Conservation (phyloP, 306 rosid genomes). For the Rosa chinensis region DNA sequence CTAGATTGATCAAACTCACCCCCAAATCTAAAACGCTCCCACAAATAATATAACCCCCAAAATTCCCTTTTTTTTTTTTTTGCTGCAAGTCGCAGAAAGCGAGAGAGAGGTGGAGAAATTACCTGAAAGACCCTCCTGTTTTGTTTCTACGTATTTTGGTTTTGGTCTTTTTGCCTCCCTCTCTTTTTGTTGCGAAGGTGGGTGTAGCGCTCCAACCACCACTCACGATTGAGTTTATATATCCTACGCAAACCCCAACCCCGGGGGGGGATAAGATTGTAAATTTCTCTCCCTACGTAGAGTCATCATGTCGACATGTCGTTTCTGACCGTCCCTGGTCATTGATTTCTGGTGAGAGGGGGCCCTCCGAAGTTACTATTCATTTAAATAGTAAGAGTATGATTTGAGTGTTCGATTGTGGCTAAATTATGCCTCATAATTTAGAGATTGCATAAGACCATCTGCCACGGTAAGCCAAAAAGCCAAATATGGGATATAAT, state of each 20-base stretch:
- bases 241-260: not conserved
- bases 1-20: not conserved
- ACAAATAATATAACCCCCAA: not conserved
- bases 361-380: too few relatives aligned
- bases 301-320: not conserved
- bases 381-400: too few relatives aligned
- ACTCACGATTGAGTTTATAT: conserved; percentile 1
- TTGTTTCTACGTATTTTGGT: not conserved
- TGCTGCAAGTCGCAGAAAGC: not conserved
- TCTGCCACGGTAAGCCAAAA: too few relatives aligned
- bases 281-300: not conserved
- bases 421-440: too few relatives aligned
- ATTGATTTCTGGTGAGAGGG: too few relatives aligned
- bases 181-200: not conserved
- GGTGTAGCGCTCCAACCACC: not conserved
- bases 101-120: not conserved
- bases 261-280: not conserved
- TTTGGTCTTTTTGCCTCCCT: not conserved
- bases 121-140: conserved; percentile 20
- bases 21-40: not conserved
- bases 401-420: too few relatives aligned
- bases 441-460: too few relatives aligned
- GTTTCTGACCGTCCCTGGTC: not conserved
- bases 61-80: not conserved
- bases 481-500: too few relatives aligned